Base-by-base conservation (phyloP, 164 flowering plant genomes). In the Magnolia changhungtana region DNA sequence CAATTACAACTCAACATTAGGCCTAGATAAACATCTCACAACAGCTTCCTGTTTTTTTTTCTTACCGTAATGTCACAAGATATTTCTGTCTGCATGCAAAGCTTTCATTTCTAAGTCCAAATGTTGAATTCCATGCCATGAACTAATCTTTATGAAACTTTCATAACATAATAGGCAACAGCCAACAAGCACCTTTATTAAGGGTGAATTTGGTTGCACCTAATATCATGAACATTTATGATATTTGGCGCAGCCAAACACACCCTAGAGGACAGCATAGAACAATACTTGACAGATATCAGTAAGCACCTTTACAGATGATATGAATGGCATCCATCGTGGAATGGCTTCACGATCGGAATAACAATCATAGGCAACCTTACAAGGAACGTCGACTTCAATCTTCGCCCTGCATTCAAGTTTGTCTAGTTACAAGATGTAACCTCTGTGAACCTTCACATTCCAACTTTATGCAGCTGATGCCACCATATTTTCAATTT, bases 291-390 rank as follows among this genome's bases (percentile, higher is more conserved):
- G 8, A 67, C 16, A 72, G 20, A 63, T 50, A 45, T 23, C 21
- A 0, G 68, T 20, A 19, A 82, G 68, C 66, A 92, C 99, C 99
- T 92, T 82, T 0, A 96, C 99, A 81, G 96, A 84, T 27, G 99
- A 92, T 84, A 96, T 96, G 86, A 91, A 93, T 10, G 95, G 94
- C 99, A 96, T 96, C 98, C 99, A 96, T 11, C 80, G 87, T 27
- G 98, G 92, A 83, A 94, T 88, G 18, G 94, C 78, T 86, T 96
- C 94, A 5, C 96, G 96, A 79, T 96, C 96, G 21, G 84, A 86
- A 80, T 93, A 96, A 81, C 86, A 84, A 23, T 87, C 78, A 81
- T 93, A 96, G 18, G 99, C 99, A 67, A 87, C 91, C 18, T 92
- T 88, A 83, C 66, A 75, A 63, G 99, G 99, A 67, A 93, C 94